Percentiles rank a stretch among this genome's conserved stretches.
Evolutionary conservation across 2,329 filamentous ascomycete genomes (phyloP).

Genomic region (Penicillium freii): DNA sequence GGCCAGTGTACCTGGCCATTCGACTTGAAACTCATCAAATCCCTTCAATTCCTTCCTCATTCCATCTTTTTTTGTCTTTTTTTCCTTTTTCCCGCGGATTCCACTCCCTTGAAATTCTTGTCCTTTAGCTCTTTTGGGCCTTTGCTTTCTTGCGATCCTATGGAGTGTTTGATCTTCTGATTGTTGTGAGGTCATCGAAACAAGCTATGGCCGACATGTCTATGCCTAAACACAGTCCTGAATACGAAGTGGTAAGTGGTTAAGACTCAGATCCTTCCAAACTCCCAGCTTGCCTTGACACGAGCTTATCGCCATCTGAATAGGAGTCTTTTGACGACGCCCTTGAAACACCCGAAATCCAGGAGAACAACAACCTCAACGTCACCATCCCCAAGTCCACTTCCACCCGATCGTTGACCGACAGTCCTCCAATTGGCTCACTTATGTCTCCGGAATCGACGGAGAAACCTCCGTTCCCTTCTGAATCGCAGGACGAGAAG

Average conservation of each 20-base stretch:
- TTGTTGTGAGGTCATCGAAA: conserved; percentile 17
- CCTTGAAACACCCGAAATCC: conserved; percentile 43
- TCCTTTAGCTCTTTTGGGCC: conserved; percentile 1
- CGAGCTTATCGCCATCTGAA: conserved; percentile 8
- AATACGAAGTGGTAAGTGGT: conserved; percentile 44
- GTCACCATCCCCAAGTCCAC: conserved; percentile 39
- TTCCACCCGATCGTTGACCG: conserved; percentile 63
- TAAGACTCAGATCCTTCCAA: conserved; percentile 1
- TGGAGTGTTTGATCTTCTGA: conserved; percentile 18
- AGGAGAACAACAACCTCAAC: conserved; percentile 25
- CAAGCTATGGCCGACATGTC: conserved; percentile 31
- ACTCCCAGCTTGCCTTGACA: conserved; percentile 8
- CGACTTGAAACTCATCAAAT: conserved; percentile 17
- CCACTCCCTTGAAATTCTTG: background rate
- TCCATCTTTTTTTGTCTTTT: background rate
- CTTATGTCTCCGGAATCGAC: conserved; percentile 38
- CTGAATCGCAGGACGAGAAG: conserved; percentile 29
- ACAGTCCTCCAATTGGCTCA: conserved; percentile 43
- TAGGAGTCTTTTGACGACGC: conserved; percentile 85
- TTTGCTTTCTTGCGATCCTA: conserved; percentile 14
- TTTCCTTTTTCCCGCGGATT: background rate
- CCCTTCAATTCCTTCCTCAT: conserved; percentile 17
- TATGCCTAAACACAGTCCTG: conserved; percentile 41
- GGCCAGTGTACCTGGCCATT: conserved; percentile 19
- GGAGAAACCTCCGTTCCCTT: conserved; percentile 31